A percentile compares a stretch with the other conserved stretches of the same genome.
These are phyloP conservation scores for Aspergillus chevalieri DNA, from an alignment of 2,329 filamentous ascomycete genomes.

Conservation along the genomic window DNA sequence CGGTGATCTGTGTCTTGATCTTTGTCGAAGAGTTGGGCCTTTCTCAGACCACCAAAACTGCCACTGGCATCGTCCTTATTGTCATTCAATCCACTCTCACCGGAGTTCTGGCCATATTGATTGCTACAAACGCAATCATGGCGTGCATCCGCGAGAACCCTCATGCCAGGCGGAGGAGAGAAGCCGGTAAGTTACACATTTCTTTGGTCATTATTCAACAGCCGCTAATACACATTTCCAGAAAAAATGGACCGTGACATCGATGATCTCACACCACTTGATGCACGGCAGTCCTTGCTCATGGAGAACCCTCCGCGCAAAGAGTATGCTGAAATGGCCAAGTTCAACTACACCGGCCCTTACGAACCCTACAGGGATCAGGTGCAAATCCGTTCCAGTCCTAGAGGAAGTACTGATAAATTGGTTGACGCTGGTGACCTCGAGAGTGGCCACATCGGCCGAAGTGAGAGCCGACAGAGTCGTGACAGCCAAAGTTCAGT, in stretches of 20 bases:
- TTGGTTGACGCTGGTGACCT: slow-evolving; percentile 24
- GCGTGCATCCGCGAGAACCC: slow-evolving; percentile 81
- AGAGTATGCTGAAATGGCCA: slow-evolving; percentile 32
- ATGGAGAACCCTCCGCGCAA: slow-evolving; percentile 51
- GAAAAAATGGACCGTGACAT: slow-evolving; percentile 71
- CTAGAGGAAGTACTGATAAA: slow-evolving; percentile 29
- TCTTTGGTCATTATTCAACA: slow-evolving; percentile 8
- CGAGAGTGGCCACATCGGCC: slow-evolving; percentile 21
- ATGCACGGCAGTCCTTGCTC: slow-evolving; percentile 65
- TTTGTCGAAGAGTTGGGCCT: slow-evolving; percentile 93
- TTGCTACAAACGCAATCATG: slow-evolving; percentile 81
- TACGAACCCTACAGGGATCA: slow-evolving; percentile 37
- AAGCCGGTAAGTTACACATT: slow-evolving; percentile 62
- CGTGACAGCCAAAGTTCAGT: slow-evolving; percentile 24
- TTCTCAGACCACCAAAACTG: slow-evolving; percentile 83
- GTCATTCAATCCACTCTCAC: slow-evolving; percentile 84
- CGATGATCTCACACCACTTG: slow-evolving; percentile 78
- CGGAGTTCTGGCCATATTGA: slow-evolving; percentile 75
- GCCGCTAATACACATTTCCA: slow-evolving; percentile 31
- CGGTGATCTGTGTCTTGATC: slow-evolving; percentile 79
- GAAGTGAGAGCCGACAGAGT: slow-evolving; percentile 16
- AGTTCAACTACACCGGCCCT: slow-evolving; percentile 35
- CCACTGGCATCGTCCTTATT: slow-evolving; percentile 88
- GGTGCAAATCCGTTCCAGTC: slow-evolving; percentile 14
- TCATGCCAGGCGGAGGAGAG: slow-evolving; percentile 80